phyloP scores from a whole-genome alignment of 169 alveolate genomes.

The Eimeria praecox region DNA sequence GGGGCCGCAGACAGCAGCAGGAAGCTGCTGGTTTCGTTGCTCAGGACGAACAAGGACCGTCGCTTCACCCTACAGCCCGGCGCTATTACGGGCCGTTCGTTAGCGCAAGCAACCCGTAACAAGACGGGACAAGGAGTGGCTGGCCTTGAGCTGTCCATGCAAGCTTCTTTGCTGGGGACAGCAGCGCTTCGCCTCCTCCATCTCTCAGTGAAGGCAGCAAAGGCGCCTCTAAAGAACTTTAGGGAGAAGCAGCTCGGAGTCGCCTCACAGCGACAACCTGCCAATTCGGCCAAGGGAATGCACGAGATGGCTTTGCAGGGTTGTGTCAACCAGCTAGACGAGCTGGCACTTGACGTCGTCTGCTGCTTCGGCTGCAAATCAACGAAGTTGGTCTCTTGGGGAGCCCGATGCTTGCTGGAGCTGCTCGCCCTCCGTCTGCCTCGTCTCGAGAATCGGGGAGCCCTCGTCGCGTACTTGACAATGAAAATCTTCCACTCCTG shows the following conservation, averaged over 20 bases:
- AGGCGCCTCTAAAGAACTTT: background rate
- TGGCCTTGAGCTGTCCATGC: slow-evolving; percentile 73
- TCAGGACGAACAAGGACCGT: slow-evolving; percentile 4
- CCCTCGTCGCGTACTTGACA: slow-evolving; percentile 70
- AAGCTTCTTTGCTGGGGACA: slow-evolving; percentile 68
- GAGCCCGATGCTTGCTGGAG: slow-evolving; percentile 79
- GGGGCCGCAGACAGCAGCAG: slow-evolving; percentile 39
- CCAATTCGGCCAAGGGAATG: background rate
- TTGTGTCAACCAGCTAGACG: slow-evolving; percentile 53
- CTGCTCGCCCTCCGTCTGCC: slow-evolving; percentile 59
- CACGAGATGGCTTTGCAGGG: background rate
- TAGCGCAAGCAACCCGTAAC: slow-evolving; percentile 71
- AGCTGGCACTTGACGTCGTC: slow-evolving; percentile 25
- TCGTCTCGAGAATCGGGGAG: slow-evolving; percentile 57
- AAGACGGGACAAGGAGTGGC: background rate
- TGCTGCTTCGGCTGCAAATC: slow-evolving; percentile 76
- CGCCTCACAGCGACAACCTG: background rate
- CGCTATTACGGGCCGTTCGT: slow-evolving; percentile 71
- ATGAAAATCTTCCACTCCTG: slow-evolving; percentile 67
- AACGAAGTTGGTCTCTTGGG: slow-evolving; percentile 74
- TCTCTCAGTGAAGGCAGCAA: slow-evolving; percentile 28
- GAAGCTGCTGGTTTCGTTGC: slow-evolving; percentile 47
- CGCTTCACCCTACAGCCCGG: slow-evolving; percentile 76
- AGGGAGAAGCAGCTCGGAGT: slow-evolving; percentile 17
- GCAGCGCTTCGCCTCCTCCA: slow-evolving; percentile 78